These are phyloP conservation scores for Sphaceloma murrayae DNA, from an alignment of 2,329 filamentous ascomycete genomes.

Conservation along the genomic window DNA sequence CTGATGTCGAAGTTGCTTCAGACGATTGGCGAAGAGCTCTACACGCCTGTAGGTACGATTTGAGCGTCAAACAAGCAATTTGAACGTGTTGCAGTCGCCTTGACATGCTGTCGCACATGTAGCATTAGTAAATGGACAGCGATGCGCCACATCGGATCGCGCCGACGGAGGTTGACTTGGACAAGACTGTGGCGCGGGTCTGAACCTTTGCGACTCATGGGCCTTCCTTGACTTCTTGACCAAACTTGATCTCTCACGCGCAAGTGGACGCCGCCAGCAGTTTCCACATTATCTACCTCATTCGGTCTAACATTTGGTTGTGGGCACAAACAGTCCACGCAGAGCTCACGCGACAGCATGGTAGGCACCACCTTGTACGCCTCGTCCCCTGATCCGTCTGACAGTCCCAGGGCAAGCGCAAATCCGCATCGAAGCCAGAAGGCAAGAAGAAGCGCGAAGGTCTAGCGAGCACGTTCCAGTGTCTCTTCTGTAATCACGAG, in stretches of 20 bases:
- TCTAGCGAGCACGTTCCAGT: conserved; percentile 78
- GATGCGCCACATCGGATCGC: conserved; percentile 9
- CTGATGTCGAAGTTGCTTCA: no score
- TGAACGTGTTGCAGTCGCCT: no score
- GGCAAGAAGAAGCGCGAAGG: conserved; percentile 69
- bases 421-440: conserved; percentile 68
- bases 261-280: no score
- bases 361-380: neutral
- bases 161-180: conserved; percentile 7
- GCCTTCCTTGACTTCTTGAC: no score
- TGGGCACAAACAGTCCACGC: no score
- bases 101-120: conserved; percentile 4
- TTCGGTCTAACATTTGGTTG: neutral
- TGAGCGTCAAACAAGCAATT: no score
- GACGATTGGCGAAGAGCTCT: no score
- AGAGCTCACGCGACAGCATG: neutral
- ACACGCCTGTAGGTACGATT: no score
- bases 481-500: conserved; percentile 97
- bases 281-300: neutral
- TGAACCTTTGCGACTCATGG: no score
- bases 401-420: conserved; percentile 71
- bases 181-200: neutral
- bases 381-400: neutral
- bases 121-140: conserved; percentile 10
- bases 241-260: no score